Evolutionary conservation across 2,329 filamentous ascomycete species (phyloP).

Genomic region (Chaetomiaceae sp.): DNA sequence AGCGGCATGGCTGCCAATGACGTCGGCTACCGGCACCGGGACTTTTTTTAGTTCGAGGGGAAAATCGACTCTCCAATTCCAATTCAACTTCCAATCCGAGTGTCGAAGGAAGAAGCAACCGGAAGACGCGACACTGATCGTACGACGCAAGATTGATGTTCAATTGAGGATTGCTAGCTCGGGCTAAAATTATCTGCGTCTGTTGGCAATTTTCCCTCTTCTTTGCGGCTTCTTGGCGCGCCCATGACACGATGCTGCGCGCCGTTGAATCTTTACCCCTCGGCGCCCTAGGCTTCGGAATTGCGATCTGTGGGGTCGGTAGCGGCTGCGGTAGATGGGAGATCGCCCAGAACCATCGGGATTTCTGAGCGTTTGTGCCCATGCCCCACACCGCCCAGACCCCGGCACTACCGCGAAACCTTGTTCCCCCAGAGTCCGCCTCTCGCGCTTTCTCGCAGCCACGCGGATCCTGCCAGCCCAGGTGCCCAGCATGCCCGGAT

Average conservation of each 20-base stretch:
- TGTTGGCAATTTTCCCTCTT: not conserved
- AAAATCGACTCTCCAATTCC: not conserved
- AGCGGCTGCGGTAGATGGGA: slow-evolving; percentile 17
- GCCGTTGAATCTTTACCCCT: slow-evolving; percentile 16
- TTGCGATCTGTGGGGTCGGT: slow-evolving; percentile 19
- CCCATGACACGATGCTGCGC: not conserved
- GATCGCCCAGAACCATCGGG: slow-evolving; percentile 5
- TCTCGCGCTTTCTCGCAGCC: not conserved
- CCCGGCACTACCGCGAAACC: slow-evolving; percentile 9
- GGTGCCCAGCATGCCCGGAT: too few relatives aligned
- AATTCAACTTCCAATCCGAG: not conserved
- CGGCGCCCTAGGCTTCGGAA: slow-evolving; percentile 5
- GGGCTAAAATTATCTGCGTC: not conserved
- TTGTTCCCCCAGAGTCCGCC: slow-evolving; percentile 13
- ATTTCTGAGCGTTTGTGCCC: not conserved
- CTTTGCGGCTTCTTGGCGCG: not conserved
- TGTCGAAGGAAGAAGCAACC: not conserved
- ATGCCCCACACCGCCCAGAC: not conserved
- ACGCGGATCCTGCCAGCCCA: not conserved
- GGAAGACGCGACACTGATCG: not conserved
- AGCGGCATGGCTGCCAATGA: slow-evolving; percentile 57
- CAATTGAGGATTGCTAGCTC: not conserved
- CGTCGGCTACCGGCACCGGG: slow-evolving; percentile 23
- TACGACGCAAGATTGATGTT: slow-evolving; percentile 10
- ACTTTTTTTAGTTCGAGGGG: not conserved